Percentiles rank a stretch among this genome's conserved stretches.
phyloP scores from a whole-genome alignment of 2,329 filamentous ascomycete species.

The Colletotrichum abscissum region DNA sequence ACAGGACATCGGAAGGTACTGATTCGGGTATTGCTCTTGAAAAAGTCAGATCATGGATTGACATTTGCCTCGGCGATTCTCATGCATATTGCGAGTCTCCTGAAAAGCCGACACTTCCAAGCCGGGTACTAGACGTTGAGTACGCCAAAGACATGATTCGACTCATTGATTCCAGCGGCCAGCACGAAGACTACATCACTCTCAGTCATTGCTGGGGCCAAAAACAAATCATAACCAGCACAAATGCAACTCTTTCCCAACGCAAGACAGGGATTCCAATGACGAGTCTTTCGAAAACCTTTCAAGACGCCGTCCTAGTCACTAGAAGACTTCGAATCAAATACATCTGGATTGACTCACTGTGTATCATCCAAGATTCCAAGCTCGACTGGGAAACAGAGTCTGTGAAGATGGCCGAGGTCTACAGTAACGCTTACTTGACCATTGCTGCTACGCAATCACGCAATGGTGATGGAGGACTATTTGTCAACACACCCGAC shows the following conservation, averaged over 20 bases:
- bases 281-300: slow-evolving; percentile 19
- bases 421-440: slow-evolving; percentile 19
- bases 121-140: no score
- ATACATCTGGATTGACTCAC: slow-evolving; percentile 38
- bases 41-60: no score
- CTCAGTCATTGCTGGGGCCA: slow-evolving; percentile 33
- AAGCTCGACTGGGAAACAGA: slow-evolving; percentile 34
- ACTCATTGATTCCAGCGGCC: no score
- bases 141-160: no score
- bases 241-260: no score
- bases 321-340: slow-evolving; percentile 26
- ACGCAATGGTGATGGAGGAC: not conserved
- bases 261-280: not conserved
- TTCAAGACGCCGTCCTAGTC: slow-evolving; percentile 26
- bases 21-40: no score
- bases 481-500: not conserved
- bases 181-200: no score
- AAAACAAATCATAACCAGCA: not conserved
- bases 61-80: no score
- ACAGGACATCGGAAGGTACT: no score
- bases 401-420: slow-evolving; percentile 18
- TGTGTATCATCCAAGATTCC: slow-evolving; percentile 38
- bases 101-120: no score
- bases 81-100: no score
- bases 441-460: slow-evolving; percentile 19